Base-by-base conservation (phyloP, 768 basidiomycete genomes). In the Pleurotus tuber-regium region DNA sequence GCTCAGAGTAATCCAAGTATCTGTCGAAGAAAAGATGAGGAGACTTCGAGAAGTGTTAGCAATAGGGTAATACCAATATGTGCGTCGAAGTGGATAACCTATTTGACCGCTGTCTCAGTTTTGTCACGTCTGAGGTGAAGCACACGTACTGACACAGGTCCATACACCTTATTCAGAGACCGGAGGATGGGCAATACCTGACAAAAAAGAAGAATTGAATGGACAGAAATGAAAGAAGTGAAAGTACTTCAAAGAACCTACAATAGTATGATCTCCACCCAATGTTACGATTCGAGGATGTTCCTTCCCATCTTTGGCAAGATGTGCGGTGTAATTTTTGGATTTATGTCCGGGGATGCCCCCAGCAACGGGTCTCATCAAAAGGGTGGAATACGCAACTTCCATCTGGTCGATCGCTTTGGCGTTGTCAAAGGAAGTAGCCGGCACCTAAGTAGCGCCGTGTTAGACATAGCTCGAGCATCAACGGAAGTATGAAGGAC, bases 181-280 rank as follows among this genome's bases (percentile, higher is more conserved):
- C 83, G 78, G 3, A 88, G 72, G 52, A 88, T 86, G 4, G 86
- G 86, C 7, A 88, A 75, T 8, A 80, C 73, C 71, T 73, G 25
- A 5, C 3, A 12, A 14, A 12, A 46, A 7, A 53, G 82, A 82
- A 4, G 80, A 82, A 8, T 84, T 6, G 18, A 84, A n/a, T n/a
- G 70, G 52, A 83, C 80, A 3, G 81, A 80, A 7, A 81, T 70
- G 7, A 73, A 59, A n/a, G n/a, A n/a, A n/a, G n/a, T n/a, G n/a
- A n/a, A n/a, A n/a, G n/a, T n/a, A n/a, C n/a, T n/a, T n/a, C n/a
- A n/a, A n/a, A n/a, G n/a, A 59, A 55, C 60, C 42, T 42, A 80
- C 85, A 49, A 87, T 82, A 4, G 85, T 84, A 64, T 88, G 87
- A 59, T 89, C 87, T 1, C 87, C 87, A 1, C 87, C 87, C 8